Percentiles rank a stretch among this genome's conserved stretches.
phyloP scores from a whole-genome alignment of 768 basidiomycete genomes.

The Leccinum ochraceum region DNA sequence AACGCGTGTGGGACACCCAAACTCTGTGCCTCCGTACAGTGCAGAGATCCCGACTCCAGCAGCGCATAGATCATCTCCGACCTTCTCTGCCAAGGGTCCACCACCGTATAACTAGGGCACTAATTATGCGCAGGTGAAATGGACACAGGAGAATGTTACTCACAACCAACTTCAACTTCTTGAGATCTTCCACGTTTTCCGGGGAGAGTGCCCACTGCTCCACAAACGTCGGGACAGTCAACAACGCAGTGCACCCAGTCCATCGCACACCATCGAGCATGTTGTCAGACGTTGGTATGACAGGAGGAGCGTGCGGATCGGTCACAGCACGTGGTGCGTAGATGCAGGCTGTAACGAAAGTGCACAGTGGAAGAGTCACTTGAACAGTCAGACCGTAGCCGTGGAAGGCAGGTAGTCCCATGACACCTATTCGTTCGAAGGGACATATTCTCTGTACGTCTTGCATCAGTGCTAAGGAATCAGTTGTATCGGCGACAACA shows the following conservation, averaged over 20 bases:
- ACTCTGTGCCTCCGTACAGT: slow-evolving; percentile 26
- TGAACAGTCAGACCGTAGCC: slow-evolving; percentile 34
- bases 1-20: slow-evolving; percentile 8
- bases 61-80: slow-evolving; percentile 17
- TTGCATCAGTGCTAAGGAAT: not conserved
- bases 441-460: not conserved
- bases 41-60: slow-evolving; percentile 17
- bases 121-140: not conserved
- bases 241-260: slow-evolving; percentile 11
- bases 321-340: slow-evolving; percentile 32
- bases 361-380: slow-evolving; percentile 33
- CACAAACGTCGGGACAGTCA: slow-evolving; percentile 25
- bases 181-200: slow-evolving; percentile 19
- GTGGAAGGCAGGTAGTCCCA: slow-evolving; percentile 44
- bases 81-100: slow-evolving; percentile 14
- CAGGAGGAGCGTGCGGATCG: slow-evolving; percentile 10
- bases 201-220: slow-evolving; percentile 12
- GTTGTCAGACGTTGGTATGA: slow-evolving; percentile 23
- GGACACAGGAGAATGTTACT: not conserved
- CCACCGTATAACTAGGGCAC: slow-evolving; percentile 11
- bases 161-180: slow-evolving; percentile 20
- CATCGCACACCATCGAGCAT: slow-evolving; percentile 17
- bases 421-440: slow-evolving; percentile 25
- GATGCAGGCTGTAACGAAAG: slow-evolving; percentile 26
- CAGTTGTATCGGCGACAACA: not conserved